Conservation (phyloP, 805 yeast species). For the Candida broadrunensis region DNA sequence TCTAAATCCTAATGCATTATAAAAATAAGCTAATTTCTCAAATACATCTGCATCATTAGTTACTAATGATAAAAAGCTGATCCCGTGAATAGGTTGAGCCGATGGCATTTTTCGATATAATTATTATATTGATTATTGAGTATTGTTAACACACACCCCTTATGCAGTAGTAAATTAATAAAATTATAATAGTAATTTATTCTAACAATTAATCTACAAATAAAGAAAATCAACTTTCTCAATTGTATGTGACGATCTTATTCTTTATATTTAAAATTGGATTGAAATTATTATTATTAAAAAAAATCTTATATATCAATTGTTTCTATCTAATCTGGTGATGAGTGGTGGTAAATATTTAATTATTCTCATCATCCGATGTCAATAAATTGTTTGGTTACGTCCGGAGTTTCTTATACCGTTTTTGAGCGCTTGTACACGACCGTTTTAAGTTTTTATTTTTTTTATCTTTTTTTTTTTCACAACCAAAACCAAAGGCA, state of each 20-base stretch:
- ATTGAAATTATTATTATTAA: no score
- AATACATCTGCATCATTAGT: slow-evolving; percentile 49
- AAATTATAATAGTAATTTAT: background rate
- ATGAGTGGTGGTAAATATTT: no score
- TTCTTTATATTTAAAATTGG: no score
- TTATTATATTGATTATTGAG: no score
- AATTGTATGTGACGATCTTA: no score
- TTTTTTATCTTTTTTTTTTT: background rate
- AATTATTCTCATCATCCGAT: background rate
- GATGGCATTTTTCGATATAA: slow-evolving; percentile 1
- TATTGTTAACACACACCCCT: no score
- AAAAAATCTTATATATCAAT: no score
- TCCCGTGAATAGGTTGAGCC: slow-evolving; percentile 17
- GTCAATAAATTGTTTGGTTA: background rate
- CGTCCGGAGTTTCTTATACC: background rate
- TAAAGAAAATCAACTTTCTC: no score
- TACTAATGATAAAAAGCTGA: slow-evolving; percentile 61
- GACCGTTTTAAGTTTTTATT: no score
- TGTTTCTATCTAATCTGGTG: background rate
- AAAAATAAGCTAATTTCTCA: slow-evolving; percentile 51
- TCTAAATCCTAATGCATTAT: slow-evolving; percentile 58
- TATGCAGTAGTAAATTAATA: no score
- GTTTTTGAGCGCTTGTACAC: background rate
- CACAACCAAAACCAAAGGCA: background rate
- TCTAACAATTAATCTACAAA: no score